These are phyloP conservation scores for Fragaria nilgerrensis DNA, from an alignment of 306 rosid species.

Conservation along the genomic window DNA sequence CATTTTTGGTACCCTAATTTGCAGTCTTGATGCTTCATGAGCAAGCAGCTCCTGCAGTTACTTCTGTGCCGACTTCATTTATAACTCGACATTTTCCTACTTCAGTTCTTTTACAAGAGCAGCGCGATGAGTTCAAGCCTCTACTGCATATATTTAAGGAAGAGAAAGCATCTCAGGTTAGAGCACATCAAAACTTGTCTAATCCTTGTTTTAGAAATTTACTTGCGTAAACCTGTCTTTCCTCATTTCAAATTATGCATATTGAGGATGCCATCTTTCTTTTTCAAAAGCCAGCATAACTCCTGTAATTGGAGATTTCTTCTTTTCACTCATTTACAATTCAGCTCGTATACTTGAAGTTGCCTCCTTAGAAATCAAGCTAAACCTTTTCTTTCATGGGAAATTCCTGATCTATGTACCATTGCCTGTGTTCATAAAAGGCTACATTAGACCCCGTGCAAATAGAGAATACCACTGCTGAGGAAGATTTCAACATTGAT, in stretches of 20 bases:
- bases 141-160: conserved; percentile 46
- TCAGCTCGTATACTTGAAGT: background rate
- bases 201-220: background rate
- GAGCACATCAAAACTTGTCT: background rate
- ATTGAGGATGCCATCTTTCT: background rate
- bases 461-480: conserved; percentile 36
- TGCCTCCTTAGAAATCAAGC: background rate
- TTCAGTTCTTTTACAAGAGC: conserved; percentile 78
- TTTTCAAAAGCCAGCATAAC: background rate
- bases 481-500: conserved; percentile 36
- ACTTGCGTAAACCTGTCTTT: background rate
- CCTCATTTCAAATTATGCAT: background rate
- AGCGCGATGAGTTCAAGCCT: conserved; percentile 64
- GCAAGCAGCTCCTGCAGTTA: conserved; percentile 48
- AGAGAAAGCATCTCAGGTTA: conserved; percentile 70
- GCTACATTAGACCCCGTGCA: conserved; percentile 46
- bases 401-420: conserved; percentile 14
- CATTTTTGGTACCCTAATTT: conserved; percentile 21
- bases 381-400: conserved; percentile 15
- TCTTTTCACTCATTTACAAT: background rate
- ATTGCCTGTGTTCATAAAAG: conserved; percentile 42
- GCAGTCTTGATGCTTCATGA: conserved; percentile 60
- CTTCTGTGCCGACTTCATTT: conserved; percentile 42
- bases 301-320: background rate
- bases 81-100: conserved; percentile 58